phyloP scores from a whole-genome alignment of 2,329 filamentous ascomycete species.

The Aspergillus alliaceus region DNA sequence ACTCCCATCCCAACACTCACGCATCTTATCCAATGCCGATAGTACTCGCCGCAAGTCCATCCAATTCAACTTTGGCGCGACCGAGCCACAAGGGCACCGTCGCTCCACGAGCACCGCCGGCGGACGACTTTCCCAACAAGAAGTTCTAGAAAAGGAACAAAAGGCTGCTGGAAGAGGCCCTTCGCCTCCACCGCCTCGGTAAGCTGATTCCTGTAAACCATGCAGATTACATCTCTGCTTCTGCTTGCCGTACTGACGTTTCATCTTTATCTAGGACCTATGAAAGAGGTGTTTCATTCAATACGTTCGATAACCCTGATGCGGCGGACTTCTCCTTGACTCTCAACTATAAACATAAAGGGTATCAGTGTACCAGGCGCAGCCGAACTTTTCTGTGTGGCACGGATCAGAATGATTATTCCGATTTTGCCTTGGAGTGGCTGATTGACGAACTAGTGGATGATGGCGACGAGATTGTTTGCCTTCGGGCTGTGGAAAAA shows the following conservation, averaged over 20 bases:
- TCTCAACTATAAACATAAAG: conserved; percentile 79
- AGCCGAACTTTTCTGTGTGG: conserved; percentile 89
- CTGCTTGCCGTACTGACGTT: not conserved
- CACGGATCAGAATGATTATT: conserved; percentile 87
- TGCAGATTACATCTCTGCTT: not conserved
- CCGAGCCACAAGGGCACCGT: conserved; percentile 28
- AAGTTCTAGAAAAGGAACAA: conserved; percentile 25
- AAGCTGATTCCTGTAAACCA: conserved; percentile 10
- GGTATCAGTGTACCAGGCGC: conserved; percentile 76
- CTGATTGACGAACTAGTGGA: conserved; percentile 88
- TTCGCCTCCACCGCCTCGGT: conserved; percentile 45
- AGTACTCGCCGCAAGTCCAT: conserved; percentile 37
- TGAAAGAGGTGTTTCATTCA: conserved; percentile 69
- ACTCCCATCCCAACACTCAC: conserved; percentile 12
- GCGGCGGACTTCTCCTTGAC: conserved; percentile 75
- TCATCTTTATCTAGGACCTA: conserved; percentile 53
- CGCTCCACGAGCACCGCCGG: conserved; percentile 29
- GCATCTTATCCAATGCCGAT: conserved; percentile 24
- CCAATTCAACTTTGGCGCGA: conserved; percentile 36
- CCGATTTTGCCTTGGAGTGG: conserved; percentile 90
- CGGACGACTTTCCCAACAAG: conserved; percentile 25
- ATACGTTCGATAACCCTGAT: conserved; percentile 68
- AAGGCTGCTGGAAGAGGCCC: conserved; percentile 27
- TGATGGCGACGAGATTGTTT: conserved; percentile 90
- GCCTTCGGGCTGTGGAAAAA: conserved; percentile 82